Conservation (phyloP, 2,329 filamentous ascomycete genomes). For the Neonectria ditissima region DNA sequence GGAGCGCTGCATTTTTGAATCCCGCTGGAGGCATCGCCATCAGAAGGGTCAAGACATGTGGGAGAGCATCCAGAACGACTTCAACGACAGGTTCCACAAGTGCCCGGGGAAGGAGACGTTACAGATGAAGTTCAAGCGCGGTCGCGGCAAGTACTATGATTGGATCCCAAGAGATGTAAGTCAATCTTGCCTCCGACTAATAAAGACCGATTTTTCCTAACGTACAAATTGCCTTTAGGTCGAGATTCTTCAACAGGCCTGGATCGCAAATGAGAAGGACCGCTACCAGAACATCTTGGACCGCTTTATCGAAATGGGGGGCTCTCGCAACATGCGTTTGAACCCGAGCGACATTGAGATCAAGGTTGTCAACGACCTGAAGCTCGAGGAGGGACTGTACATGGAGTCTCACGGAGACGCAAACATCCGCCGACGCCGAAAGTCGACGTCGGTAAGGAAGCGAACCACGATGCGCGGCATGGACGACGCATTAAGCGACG, state of each 20-base stretch:
- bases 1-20: conserved; percentile 62
- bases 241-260: conserved; percentile 55
- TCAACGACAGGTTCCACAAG: conserved; percentile 49
- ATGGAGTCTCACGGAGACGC: conserved; percentile 54
- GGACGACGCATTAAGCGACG: conserved; percentile 51
- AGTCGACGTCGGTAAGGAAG: conserved; percentile 50
- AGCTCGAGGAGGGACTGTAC: conserved; percentile 54
- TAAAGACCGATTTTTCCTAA: conserved; percentile 20
- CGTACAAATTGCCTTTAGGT: conserved; percentile 46
- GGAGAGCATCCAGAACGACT: conserved; percentile 63
- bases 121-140: conserved; percentile 68
- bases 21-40: conserved; percentile 58
- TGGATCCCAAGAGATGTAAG: conserved; percentile 66
- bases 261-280: conserved; percentile 55
- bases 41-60: conserved; percentile 70
- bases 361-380: conserved; percentile 60
- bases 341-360: conserved; percentile 63
- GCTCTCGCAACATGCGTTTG: conserved; percentile 61
- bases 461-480: conserved; percentile 37
- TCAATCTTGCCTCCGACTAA: conserved; percentile 7
- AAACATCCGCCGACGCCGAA: conserved; percentile 55
- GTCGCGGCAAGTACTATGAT: conserved; percentile 60
- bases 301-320: conserved; percentile 62
- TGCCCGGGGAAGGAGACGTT: conserved; percentile 61
- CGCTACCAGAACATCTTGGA: conserved; percentile 58